Percentiles rank a stretch among this genome's conserved stretches.
Conservation (phyloP, 768 basidiomycete species). For the Termitomyces eurrhizus region DNA sequence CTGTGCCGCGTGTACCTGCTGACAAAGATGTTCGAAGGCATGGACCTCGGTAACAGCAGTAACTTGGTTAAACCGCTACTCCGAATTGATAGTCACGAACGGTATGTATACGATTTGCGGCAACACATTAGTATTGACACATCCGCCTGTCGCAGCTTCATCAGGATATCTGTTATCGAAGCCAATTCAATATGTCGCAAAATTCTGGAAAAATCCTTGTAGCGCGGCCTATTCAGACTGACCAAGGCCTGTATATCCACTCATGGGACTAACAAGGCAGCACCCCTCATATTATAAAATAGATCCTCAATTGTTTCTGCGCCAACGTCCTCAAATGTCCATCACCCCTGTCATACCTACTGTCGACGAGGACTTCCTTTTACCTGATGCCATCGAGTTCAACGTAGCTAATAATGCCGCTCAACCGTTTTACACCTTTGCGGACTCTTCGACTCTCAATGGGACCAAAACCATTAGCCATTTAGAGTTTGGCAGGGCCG, state of each 20-base stretch:
- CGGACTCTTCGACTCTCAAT: background rate
- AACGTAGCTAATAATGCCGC: conserved; percentile 8
- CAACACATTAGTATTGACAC: background rate
- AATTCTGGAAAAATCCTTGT: no score
- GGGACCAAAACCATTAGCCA: conserved; percentile 28
- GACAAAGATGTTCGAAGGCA: background rate
- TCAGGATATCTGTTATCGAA: background rate
- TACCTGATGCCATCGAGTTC: conserved; percentile 14
- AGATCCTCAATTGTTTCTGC: background rate
- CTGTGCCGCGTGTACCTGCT: background rate
- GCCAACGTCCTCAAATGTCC: background rate
- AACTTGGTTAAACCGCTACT: background rate
- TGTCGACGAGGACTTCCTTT: conserved; percentile 5
- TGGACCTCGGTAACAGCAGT: background rate
- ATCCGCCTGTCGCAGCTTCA: background rate
- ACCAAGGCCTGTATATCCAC: background rate
- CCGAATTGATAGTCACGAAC: background rate
- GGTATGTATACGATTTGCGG: background rate
- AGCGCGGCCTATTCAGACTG: background rate
- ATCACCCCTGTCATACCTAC: conserved; percentile 2
- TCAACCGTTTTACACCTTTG: conserved; percentile 11
- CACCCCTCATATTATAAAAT: background rate
- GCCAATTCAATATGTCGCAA: background rate
- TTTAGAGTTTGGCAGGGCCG: conserved; percentile 41
- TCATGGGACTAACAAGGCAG: background rate